Percentiles rank a stretch among this genome's conserved stretches.
phyloP scores from a whole-genome alignment of 805 yeast genomes.

The Candida silvatica region DNA sequence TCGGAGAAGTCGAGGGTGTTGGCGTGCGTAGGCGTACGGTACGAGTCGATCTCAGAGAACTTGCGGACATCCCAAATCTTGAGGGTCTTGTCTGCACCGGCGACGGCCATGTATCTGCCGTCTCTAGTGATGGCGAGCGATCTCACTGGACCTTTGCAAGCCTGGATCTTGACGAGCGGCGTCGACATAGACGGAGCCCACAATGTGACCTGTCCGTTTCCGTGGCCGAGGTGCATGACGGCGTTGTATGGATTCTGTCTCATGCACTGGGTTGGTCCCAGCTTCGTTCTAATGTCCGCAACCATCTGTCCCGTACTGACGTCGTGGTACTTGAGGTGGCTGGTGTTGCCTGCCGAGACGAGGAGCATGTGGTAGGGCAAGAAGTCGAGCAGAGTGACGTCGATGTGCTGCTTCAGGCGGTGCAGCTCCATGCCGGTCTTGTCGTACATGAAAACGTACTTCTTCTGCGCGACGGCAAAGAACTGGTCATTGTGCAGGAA shows the following conservation, averaged over 20 bases:
- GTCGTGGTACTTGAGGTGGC: slow-evolving; percentile 86
- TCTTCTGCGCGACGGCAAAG: slow-evolving; percentile 96
- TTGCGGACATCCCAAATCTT: slow-evolving; percentile 93
- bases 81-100: slow-evolving; percentile 77
- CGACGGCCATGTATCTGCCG: slow-evolving; percentile 89
- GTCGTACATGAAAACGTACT: slow-evolving; percentile 88
- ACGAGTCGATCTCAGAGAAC: slow-evolving; percentile 66
- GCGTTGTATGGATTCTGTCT: slow-evolving; percentile 95
- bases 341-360: slow-evolving; percentile 84
- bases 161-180: slow-evolving; percentile 75
- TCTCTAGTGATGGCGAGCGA: slow-evolving; percentile 82
- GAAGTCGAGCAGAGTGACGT: slow-evolving; percentile 74
- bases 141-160: slow-evolving; percentile 81
- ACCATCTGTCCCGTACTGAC: slow-evolving; percentile 87
- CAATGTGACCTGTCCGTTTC: slow-evolving; percentile 83
- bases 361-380: slow-evolving; percentile 88
- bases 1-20: slow-evolving; percentile 74
- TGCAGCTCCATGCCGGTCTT: slow-evolving; percentile 88
- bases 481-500: slow-evolving; percentile 87
- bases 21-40: slow-evolving; percentile 78
- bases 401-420: slow-evolving; percentile 83
- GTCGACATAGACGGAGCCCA: slow-evolving; percentile 90
- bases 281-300: slow-evolving; percentile 73
- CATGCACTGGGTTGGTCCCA: slow-evolving; percentile 88
- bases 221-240: slow-evolving; percentile 86